Conservation (phyloP, 2,329 filamentous ascomycete genomes). For the Nemania diffusa region DNA sequence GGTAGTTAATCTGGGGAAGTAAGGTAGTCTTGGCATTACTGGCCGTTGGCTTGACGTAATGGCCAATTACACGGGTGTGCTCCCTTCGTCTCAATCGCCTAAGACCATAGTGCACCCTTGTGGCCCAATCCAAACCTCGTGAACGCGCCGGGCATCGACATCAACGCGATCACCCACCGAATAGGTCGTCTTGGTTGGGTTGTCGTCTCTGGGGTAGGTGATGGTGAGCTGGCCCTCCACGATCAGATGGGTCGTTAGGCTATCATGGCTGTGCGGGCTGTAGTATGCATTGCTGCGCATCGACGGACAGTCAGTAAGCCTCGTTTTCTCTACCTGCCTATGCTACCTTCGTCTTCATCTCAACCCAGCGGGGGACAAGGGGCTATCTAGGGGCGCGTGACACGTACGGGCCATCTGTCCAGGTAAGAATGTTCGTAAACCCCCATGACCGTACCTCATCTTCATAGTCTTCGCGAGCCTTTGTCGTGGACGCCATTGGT, state of each 20-base stretch:
- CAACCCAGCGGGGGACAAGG: background rate
- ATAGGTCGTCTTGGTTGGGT: constrained; percentile 66
- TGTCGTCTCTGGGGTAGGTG: constrained; percentile 69
- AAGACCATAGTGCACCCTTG: constrained; percentile 76
- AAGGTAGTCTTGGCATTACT: constrained; percentile 1
- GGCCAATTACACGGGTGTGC: background rate
- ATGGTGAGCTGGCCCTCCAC: constrained; percentile 72
- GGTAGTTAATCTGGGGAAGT: background rate
- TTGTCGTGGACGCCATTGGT: constrained; percentile 41
- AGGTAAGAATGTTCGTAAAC: constrained; percentile 75
- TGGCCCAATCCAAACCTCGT: constrained; percentile 76
- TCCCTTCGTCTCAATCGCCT: constrained; percentile 58
- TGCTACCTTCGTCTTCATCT: constrained; percentile 2
- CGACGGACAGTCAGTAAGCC: constrained; percentile 35
- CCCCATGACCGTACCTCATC: constrained; percentile 74
- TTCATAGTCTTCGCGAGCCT: constrained; percentile 63
- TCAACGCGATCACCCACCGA: constrained; percentile 71
- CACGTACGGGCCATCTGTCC: constrained; percentile 76
- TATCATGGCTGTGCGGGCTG: constrained; percentile 71
- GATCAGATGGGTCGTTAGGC: constrained; percentile 76
- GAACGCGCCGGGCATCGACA: constrained; percentile 70
- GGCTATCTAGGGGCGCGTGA: constrained; percentile 39
- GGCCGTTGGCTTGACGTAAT: background rate
- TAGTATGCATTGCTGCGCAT: constrained; percentile 71
- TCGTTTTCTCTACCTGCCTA: constrained; percentile 20